Conservation (phyloP, 2,329 filamentous ascomycete species). For the Aspergillus quadrilineatus region DNA sequence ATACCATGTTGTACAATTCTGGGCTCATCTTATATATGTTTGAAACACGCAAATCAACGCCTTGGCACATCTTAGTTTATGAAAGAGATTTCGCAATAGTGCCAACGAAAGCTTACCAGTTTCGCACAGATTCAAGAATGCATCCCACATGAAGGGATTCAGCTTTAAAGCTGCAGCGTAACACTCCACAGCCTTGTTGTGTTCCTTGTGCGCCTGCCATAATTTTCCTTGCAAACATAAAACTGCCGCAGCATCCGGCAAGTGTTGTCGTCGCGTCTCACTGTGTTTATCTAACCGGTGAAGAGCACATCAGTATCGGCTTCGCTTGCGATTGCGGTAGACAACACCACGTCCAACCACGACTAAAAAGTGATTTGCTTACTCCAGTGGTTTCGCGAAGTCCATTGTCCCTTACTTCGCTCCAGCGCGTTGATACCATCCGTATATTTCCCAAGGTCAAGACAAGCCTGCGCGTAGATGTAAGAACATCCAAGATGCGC, state of each 20-base stretch:
- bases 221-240: slow-evolving; percentile 83
- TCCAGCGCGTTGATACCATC: slow-evolving; percentile 84
- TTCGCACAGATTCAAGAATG: slow-evolving; percentile 84
- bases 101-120: slow-evolving; percentile 49
- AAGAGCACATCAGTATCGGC: slow-evolving; percentile 7
- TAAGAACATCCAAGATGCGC: slow-evolving; percentile 83
- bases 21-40: slow-evolving; percentile 81
- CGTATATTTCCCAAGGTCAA: slow-evolving; percentile 73
- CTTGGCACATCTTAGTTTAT: slow-evolving; percentile 45
- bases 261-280: slow-evolving; percentile 68
- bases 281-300: slow-evolving; percentile 63
- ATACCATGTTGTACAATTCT: slow-evolving; percentile 58
- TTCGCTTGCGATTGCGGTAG: background rate
- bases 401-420: slow-evolving; percentile 74
- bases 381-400: slow-evolving; percentile 72
- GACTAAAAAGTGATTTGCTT: slow-evolving; percentile 43
- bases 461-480: slow-evolving; percentile 84
- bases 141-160: slow-evolving; percentile 98
- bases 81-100: background rate
- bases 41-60: slow-evolving; percentile 73
- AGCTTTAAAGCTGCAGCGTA: slow-evolving; percentile 85
- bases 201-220: slow-evolving; percentile 74
- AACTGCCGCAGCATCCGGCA: slow-evolving; percentile 82
- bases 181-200: slow-evolving; percentile 77
- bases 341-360: background rate